Conservation (phyloP, 1,284 basidiomycete genomes). For the Melampsora americana region DNA sequence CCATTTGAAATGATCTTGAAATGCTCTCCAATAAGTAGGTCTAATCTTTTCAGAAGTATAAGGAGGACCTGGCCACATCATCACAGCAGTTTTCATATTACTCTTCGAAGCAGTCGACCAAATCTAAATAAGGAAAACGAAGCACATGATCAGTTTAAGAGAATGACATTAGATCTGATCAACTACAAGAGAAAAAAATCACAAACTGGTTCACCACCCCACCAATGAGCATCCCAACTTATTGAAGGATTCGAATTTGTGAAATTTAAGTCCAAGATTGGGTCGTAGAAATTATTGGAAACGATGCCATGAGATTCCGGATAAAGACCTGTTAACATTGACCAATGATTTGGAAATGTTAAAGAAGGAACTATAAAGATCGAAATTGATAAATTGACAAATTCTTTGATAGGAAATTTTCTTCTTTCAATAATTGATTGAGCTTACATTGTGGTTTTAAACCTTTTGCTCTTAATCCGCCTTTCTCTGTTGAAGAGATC, state of each 20-base stretch:
- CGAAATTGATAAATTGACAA: constrained; percentile 70
- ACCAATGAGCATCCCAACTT: constrained; percentile 69
- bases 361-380: constrained; percentile 79
- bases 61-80: constrained; percentile 71
- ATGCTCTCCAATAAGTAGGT: constrained; percentile 41
- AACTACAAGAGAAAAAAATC: background rate
- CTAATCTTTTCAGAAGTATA: constrained; percentile 46
- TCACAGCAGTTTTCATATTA: constrained; percentile 72
- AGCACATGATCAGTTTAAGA: background rate
- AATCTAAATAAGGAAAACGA: constrained; percentile 59
- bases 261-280: constrained; percentile 15
- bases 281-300: constrained; percentile 30
- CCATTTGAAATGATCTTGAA: constrained; percentile 38
- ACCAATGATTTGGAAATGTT: constrained; percentile 66
- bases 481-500: constrained; percentile 70
- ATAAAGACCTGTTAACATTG: constrained; percentile 56
- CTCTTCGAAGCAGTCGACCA: constrained; percentile 79
- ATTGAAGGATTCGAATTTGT: constrained; percentile 22
- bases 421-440: background rate
- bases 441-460: constrained; percentile 5
- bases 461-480: constrained; percentile 57
- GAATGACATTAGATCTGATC: constrained; percentile 1
- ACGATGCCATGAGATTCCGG: constrained; percentile 56
- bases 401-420: too few relatives aligned
- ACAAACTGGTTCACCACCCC: constrained; percentile 79